These are phyloP conservation scores for Scolecobasidium constrictum DNA, from an alignment of 2,329 filamentous ascomycete species.

Conservation along the genomic window DNA sequence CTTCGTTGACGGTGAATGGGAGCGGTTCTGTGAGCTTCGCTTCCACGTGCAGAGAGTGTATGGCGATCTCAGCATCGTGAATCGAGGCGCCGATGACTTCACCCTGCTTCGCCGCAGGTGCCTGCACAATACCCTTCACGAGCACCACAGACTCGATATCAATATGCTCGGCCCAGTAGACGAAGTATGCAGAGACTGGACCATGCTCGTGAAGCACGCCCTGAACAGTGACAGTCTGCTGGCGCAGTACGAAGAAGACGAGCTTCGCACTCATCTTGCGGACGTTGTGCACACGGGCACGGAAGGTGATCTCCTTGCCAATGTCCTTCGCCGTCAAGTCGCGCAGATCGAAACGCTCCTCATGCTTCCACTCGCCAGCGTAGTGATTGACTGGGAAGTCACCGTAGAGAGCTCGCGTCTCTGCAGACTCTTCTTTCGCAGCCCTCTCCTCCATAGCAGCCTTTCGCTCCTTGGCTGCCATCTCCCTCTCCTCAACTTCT, in stretches of 20 bases:
- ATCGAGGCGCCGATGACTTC: slow-evolving; percentile 66
- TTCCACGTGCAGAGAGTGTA: slow-evolving; percentile 55
- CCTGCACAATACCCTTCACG: slow-evolving; percentile 62
- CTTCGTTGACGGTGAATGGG: slow-evolving; percentile 61
- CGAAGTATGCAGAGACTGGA: slow-evolving; percentile 59
- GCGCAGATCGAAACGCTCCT: slow-evolving; percentile 38
- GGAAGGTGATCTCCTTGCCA: slow-evolving; percentile 54
- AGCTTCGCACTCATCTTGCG: slow-evolving; percentile 72
- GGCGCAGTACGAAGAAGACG: slow-evolving; percentile 76
- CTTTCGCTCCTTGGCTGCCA: slow-evolving; percentile 35
- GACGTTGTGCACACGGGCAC: slow-evolving; percentile 65
- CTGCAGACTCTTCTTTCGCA: slow-evolving; percentile 42
- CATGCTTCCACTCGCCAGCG: slow-evolving; percentile 37
- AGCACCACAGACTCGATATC: slow-evolving; percentile 68
- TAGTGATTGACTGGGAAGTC: slow-evolving; percentile 48
- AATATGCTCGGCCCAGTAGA: slow-evolving; percentile 79
- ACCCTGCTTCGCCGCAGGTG: slow-evolving; percentile 53
- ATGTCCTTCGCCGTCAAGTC: slow-evolving; percentile 40
- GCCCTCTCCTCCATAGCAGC: slow-evolving; percentile 38
- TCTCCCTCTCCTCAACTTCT: slow-evolving; percentile 31
- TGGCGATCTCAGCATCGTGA: slow-evolving; percentile 63
- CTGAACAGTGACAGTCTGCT: slow-evolving; percentile 74
- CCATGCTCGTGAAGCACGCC: slow-evolving; percentile 61
- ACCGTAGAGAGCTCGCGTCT: slow-evolving; percentile 49
- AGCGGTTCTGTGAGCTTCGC: slow-evolving; percentile 50